Evolutionary conservation across 768 basidiomycete genomes (phyloP).

Genomic region (Suillus tomentosus): DNA sequence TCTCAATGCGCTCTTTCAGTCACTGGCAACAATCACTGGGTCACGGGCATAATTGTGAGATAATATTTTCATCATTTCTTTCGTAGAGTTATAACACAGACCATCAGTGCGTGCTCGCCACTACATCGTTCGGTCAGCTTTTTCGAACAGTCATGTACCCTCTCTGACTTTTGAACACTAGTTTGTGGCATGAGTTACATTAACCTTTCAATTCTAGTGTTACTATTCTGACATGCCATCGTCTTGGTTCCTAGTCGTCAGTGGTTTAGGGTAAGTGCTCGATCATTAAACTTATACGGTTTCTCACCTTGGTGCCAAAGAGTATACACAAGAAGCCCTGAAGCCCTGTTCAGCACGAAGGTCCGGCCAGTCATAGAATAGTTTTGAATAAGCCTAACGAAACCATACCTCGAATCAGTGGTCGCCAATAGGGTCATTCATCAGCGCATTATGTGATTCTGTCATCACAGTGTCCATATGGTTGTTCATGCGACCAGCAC

Average conservation of each 20-base stretch:
- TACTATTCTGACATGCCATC: neutral
- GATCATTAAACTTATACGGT: neutral
- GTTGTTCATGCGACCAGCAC: constrained; percentile 18
- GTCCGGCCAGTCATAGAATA: constrained; percentile 4
- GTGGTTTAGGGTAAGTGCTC: constrained; percentile 2
- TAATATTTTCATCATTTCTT: neutral
- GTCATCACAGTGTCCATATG: constrained; percentile 21
- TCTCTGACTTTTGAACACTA: neutral
- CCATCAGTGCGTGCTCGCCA: constrained; percentile 6
- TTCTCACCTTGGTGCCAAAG: constrained; percentile 8
- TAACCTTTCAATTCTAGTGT: neutral
- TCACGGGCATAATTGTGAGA: constrained; percentile 12
- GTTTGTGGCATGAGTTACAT: constrained; percentile 21
- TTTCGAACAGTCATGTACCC: constrained; percentile 6
- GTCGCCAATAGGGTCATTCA: constrained; percentile 10
- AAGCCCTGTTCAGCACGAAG: constrained; percentile 10
- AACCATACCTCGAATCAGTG: constrained; percentile 11
- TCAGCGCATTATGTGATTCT: constrained; percentile 23
- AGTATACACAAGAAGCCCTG: constrained; percentile 13
- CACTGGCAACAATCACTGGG: constrained; percentile 18
- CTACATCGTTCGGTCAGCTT: constrained; percentile 14
- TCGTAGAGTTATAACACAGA: constrained; percentile 7
- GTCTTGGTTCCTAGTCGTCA: constrained; percentile 5
- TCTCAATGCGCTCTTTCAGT: constrained; percentile 15
- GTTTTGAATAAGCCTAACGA: neutral